Base-by-base conservation (phyloP, 148 eudicot genomes). In the Cornus florida region DNA sequence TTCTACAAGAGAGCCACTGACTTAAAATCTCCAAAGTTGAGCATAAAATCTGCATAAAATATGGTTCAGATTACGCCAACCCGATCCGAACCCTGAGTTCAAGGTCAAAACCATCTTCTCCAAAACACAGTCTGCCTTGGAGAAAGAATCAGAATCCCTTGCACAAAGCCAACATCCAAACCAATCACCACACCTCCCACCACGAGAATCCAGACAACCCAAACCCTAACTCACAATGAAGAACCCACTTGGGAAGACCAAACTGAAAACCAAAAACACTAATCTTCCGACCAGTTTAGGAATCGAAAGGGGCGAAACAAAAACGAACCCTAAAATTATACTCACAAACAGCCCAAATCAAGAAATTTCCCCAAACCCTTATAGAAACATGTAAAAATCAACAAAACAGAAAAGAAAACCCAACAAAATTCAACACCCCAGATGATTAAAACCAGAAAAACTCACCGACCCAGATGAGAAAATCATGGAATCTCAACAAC, bases 401-500 rank as follows among this genome's bases (percentile, higher is more conserved):
- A 76, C 56, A 67, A 43, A 71, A 60, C 67, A 72, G 10, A 68
- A 16, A 35, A 32, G 10, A 59, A 77, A 67, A 35, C 56, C 28
- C 39, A 0, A 72, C 10, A 13, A 74, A 74, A 62, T 39, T 24
- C 57, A 23, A 69, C 64, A 67, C 39, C 32, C 32, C 32, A 70
- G 79, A 79, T 20, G 64, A 77, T 32, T 19, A 75, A 60, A 35
- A 62, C 13, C 24, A 22, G 22, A 32, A 62, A 81, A 83, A 75
- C 73, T 67, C 60, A 78, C 70, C 43, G 64, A 80, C 81, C 74
- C 84, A 79, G 75, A 82, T 39, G 85, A 75, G 68, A 35, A 33
- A 79, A 68, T 33, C 24, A 38, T 79, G 74, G 60, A 69, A 69
- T 24, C 73, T 28, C 67, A 74, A 79, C 39, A 6, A 67, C 80